Evolutionary conservation across 2,329 filamentous ascomycete species (phyloP).

Genomic region (Stachybotrys echinatus): DNA sequence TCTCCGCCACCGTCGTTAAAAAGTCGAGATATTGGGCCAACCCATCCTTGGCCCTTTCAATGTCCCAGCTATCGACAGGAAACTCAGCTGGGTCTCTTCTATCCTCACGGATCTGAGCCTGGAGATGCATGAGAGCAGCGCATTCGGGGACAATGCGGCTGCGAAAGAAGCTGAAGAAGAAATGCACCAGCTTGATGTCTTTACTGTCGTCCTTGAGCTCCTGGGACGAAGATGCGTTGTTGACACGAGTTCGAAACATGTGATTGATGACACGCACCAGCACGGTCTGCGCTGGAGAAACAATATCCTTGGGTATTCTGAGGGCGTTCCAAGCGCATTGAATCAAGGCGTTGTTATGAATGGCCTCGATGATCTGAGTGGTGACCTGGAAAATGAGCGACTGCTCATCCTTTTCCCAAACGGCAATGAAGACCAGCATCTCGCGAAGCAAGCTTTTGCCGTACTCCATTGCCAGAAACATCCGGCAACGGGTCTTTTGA

Average conservation of each 20-base stretch:
- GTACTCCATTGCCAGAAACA: conserved; percentile 83
- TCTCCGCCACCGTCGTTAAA: conserved; percentile 82
- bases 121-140: conserved; percentile 87
- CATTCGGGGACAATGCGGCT: conserved; percentile 91
- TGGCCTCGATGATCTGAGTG: conserved; percentile 89
- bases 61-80: conserved; percentile 92
- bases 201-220: conserved; percentile 48
- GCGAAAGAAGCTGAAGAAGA: conserved; percentile 88
- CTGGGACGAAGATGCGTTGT: conserved; percentile 32
- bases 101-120: conserved; percentile 79
- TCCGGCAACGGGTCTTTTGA: conserved; percentile 84
- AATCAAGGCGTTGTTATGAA: conserved; percentile 82
- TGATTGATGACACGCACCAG: conserved; percentile 86
- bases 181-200: conserved; percentile 68
- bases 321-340: conserved; percentile 91
- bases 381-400: conserved; percentile 96
- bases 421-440: conserved; percentile 90
- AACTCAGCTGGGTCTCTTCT: conserved; percentile 78
- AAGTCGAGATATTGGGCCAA: conserved; percentile 94
- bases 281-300: conserved; percentile 90
- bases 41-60: conserved; percentile 94
- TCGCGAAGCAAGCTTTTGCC: conserved; percentile 86
- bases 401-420: conserved; percentile 92
- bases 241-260: conserved; percentile 63
- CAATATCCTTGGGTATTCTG: conserved; percentile 89